Evolutionary conservation across 2,329 filamentous ascomycete genomes (phyloP).

Genomic region (Apiospora aurea): DNA sequence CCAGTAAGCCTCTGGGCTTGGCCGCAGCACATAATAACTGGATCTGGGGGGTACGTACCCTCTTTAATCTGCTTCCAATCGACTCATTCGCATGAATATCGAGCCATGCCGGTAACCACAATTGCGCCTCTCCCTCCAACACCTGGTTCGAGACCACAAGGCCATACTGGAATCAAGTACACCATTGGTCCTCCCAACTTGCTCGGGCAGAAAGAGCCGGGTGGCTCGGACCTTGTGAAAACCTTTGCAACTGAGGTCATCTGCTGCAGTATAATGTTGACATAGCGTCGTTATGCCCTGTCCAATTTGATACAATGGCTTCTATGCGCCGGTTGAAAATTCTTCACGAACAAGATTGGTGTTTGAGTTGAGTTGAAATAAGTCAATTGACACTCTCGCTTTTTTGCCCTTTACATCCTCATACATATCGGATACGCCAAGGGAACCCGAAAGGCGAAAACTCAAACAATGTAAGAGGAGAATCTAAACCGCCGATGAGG

Average conservation of each 20-base stretch:
- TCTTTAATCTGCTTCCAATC: conserved; percentile 11
- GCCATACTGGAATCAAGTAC: neutral
- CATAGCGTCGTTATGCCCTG: neutral
- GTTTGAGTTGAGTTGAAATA: conserved; percentile 10
- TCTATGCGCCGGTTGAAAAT: neutral
- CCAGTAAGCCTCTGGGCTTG: conserved; percentile 9
- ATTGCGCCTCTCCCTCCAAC: conserved; percentile 17
- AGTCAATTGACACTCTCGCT: conserved; percentile 27
- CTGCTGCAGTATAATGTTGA: neutral
- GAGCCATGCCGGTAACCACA: conserved; percentile 16
- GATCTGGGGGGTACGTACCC: conserved; percentile 13
- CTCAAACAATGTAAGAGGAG: conserved; percentile 34
- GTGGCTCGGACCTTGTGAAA: neutral
- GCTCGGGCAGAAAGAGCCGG: neutral
- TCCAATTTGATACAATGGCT: neutral
- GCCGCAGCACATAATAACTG: conserved; percentile 6
- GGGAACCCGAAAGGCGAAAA: conserved; percentile 25
- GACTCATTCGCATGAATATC: conserved; percentile 16
- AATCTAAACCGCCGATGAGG: conserved; percentile 41
- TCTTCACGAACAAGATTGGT: neutral
- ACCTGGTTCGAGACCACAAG: conserved; percentile 16
- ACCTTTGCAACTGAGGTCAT: neutral
- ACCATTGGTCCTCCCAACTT: neutral
- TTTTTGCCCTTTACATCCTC: conserved; percentile 23
- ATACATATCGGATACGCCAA: conserved; percentile 16